Evolutionary conservation across 306 rosid genomes (phyloP).

Genomic region (Trichosanthes cucumerina): DNA sequence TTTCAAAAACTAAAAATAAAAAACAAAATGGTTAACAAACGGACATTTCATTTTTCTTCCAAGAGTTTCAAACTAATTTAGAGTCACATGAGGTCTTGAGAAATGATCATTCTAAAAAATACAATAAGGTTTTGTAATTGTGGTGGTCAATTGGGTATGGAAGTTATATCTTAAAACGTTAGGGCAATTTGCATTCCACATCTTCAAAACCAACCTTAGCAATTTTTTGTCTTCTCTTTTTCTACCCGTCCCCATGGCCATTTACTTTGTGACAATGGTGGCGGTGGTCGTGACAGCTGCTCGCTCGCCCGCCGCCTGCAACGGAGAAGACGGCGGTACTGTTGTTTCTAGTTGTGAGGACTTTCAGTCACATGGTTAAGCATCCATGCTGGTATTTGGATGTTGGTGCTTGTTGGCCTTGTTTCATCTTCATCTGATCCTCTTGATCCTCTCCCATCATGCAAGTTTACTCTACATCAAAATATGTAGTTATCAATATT

Average conservation of each 20-base stretch:
- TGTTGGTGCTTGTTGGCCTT: slow-evolving; percentile 9
- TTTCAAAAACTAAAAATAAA: too few species aligned
- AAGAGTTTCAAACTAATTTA: background rate
- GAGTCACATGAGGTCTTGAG: background rate
- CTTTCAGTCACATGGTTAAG: slow-evolving; percentile 29
- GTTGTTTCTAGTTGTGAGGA: background rate
- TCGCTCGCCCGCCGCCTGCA: background rate
- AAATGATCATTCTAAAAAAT: background rate
- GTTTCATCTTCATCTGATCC: slow-evolving; percentile 26
- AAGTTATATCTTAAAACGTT: background rate
- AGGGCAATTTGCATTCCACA: background rate
- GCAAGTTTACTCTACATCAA: slow-evolving; percentile 37
- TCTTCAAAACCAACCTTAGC: background rate
- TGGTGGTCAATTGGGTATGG: background rate
- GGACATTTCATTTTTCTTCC: background rate
- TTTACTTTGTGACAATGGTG: background rate
- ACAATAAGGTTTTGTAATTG: background rate
- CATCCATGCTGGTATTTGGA: slow-evolving; percentile 70
- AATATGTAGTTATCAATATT: background rate
- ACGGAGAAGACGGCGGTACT: background rate
- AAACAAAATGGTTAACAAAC: too few species aligned
- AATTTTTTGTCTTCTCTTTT: background rate
- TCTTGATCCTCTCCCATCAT: slow-evolving; percentile 24
- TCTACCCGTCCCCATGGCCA: background rate
- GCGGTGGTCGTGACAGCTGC: background rate